Percentiles rank a stretch among this genome's conserved stretches.
phyloP scores from a whole-genome alignment of 805 yeast genomes.

The Gaillardinia entomophila region DNA sequence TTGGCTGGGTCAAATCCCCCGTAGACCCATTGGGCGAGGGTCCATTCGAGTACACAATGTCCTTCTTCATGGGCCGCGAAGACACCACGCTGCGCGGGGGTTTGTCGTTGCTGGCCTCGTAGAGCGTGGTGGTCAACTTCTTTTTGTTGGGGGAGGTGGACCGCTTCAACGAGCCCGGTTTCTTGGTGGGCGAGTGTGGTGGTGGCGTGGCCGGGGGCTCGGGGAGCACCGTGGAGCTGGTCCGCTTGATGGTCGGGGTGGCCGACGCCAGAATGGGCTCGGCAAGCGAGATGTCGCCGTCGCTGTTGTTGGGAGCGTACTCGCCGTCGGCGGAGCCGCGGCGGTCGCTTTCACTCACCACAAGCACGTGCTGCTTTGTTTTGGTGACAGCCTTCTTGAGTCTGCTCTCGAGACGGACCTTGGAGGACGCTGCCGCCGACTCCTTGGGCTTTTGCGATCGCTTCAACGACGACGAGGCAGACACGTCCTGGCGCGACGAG shows the following conservation, averaged over 20 bases:
- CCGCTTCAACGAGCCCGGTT: slow-evolving; percentile 20
- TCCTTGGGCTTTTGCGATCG: neutral
- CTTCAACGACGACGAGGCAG: neutral
- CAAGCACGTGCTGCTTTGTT: neutral
- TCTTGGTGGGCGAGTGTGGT: slow-evolving; percentile 10
- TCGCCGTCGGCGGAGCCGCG: neutral
- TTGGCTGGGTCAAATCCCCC: slow-evolving; percentile 22
- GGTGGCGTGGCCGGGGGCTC: slow-evolving; percentile 13
- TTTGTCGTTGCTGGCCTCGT: slow-evolving; percentile 4
- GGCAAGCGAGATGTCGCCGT: neutral
- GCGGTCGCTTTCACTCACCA: neutral
- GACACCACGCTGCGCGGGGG: slow-evolving; percentile 12
- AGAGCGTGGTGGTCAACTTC: slow-evolving; percentile 15
- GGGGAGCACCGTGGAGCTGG: neutral
- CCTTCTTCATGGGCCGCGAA: slow-evolving; percentile 19
- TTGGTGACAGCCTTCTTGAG: slow-evolving; percentile 20
- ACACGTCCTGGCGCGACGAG: slow-evolving; percentile 10
- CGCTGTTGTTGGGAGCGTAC: neutral
- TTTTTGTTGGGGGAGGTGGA: slow-evolving; percentile 37
- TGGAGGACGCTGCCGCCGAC: slow-evolving; percentile 12
- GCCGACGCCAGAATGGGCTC: neutral
- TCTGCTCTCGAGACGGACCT: slow-evolving; percentile 20
- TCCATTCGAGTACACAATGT: slow-evolving; percentile 13
- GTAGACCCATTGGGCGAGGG: slow-evolving; percentile 7
- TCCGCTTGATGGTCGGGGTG: neutral